Conservation (phyloP, 768 basidiomycete genomes). For the Tylopilus vinaceipallidus region DNA sequence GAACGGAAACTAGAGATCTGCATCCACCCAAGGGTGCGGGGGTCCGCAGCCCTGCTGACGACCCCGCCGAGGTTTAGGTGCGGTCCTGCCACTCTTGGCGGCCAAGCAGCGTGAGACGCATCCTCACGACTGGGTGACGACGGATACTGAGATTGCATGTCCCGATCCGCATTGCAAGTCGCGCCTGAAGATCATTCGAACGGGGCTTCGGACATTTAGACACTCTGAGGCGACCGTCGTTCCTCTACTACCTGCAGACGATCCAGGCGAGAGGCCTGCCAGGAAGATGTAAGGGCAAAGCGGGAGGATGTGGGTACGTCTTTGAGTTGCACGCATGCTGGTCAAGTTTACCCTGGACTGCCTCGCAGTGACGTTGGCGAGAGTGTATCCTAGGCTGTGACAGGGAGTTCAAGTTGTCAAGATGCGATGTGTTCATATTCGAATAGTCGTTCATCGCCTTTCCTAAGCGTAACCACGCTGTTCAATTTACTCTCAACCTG, state of each 20-base stretch:
- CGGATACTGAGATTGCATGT: too few species aligned
- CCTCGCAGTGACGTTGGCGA: too few species aligned
- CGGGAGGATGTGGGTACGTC: background rate
- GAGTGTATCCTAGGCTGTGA: too few species aligned
- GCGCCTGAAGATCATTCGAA: conserved; percentile 48
- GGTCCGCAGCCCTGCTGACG: background rate
- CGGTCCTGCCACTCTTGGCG: conserved; percentile 63
- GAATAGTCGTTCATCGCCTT: too few species aligned
- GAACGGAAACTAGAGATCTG: background rate
- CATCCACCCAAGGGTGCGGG: background rate
- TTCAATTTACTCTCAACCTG: too few species aligned
- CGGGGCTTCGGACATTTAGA: conserved; percentile 49
- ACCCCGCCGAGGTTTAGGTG: conserved; percentile 35
- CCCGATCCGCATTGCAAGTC: conserved; percentile 67
- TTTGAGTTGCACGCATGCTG: background rate
- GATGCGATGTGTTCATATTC: too few species aligned
- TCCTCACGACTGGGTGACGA: conserved; percentile 67
- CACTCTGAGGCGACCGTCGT: conserved; percentile 56
- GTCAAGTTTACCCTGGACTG: too few species aligned
- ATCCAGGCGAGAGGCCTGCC: background rate
- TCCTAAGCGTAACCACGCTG: too few species aligned
- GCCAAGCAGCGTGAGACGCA: conserved; percentile 61
- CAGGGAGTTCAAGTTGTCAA: too few species aligned
- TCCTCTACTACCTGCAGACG: conserved; percentile 18
- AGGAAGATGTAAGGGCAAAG: background rate